phyloP scores from a whole-genome alignment of 129 eudicot species.

The Artemisia annua region DNA sequence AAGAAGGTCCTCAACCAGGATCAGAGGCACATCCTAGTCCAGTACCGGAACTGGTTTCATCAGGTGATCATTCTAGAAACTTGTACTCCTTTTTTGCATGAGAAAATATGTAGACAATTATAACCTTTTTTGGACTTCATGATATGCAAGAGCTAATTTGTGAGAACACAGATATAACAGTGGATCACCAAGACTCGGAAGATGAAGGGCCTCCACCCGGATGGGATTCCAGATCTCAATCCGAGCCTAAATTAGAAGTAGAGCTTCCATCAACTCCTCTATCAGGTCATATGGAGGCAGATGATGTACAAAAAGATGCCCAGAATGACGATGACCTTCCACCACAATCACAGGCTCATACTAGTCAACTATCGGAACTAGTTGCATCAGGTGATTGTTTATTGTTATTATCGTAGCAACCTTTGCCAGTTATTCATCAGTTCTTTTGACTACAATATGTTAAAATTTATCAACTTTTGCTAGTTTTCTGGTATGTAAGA shows the following conservation, averaged over 20 bases:
- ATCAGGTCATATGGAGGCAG: constrained; percentile 32
- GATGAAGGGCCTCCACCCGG: constrained; percentile 44
- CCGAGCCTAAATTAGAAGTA: constrained; percentile 14
- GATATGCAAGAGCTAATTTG: neutral
- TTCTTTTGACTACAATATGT: too few relatives aligned
- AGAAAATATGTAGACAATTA: constrained; percentile 3
- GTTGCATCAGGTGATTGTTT: constrained; percentile 35
- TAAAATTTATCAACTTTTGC: neutral
- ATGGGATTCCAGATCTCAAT: constrained; percentile 36
- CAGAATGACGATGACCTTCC: constrained; percentile 40
- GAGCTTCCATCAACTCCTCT: constrained; percentile 4
- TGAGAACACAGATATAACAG: constrained; percentile 25
- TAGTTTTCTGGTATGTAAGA: neutral
- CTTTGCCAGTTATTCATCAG: too few relatives aligned
- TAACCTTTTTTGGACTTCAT: neutral
- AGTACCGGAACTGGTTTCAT: constrained; percentile 16
- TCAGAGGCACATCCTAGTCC: constrained; percentile 15
- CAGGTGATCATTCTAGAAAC: constrained; percentile 26
- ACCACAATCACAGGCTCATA: neutral
- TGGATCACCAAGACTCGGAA: constrained; percentile 26
- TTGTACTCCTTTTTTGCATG: too few relatives aligned
- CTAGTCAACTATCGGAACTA: constrained; percentile 1
- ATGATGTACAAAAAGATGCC: constrained; percentile 9
- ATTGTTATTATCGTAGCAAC: neutral
- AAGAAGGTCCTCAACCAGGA: constrained; percentile 47